These are phyloP conservation scores for Urochloa ruziziensis DNA, from an alignment of 176 grass and related monocot genomes.

Conservation along the genomic window DNA sequence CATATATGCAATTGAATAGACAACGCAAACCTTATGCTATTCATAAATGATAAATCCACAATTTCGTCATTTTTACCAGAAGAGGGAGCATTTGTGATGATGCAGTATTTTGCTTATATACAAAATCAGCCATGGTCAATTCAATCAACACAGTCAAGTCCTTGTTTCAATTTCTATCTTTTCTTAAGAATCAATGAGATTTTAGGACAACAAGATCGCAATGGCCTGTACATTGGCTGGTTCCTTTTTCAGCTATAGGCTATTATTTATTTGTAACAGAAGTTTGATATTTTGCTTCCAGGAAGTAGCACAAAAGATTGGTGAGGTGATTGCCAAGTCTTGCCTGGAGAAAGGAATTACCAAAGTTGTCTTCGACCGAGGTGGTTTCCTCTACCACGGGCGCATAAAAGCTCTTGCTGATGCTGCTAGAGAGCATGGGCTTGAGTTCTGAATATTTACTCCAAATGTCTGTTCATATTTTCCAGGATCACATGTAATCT, in stretches of 20 bases:
- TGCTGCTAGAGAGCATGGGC: conserved; percentile 80
- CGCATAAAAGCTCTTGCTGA: conserved; percentile 87
- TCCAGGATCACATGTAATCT: conserved; percentile 20
- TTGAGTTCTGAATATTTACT: conserved; percentile 62
- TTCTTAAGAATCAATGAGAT: not conserved
- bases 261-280: conserved; percentile 3
- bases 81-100: not conserved
- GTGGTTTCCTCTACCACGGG: conserved; percentile 84
- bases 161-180: not conserved
- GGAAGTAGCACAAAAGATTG: conserved; percentile 90
- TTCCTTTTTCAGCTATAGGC: not conserved
- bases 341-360: conserved; percentile 95
- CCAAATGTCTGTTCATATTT: conserved; percentile 24
- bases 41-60: not conserved
- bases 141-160: not conserved
- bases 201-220: not conserved
- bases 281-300: conserved; percentile 35
- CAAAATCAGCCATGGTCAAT: not conserved
- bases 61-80: not conserved
- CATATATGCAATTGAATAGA: not conserved
- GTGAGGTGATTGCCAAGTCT: conserved; percentile 82
- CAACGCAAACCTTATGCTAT: not conserved
- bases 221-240: not conserved
- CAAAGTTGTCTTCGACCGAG: conserved; percentile 92
- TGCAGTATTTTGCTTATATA: not conserved